Evolutionary conservation across 2,329 filamentous ascomycete genomes (phyloP), one percentile per base, ranked within the genome.

Genomic region (Ophiostoma montium): DNA sequence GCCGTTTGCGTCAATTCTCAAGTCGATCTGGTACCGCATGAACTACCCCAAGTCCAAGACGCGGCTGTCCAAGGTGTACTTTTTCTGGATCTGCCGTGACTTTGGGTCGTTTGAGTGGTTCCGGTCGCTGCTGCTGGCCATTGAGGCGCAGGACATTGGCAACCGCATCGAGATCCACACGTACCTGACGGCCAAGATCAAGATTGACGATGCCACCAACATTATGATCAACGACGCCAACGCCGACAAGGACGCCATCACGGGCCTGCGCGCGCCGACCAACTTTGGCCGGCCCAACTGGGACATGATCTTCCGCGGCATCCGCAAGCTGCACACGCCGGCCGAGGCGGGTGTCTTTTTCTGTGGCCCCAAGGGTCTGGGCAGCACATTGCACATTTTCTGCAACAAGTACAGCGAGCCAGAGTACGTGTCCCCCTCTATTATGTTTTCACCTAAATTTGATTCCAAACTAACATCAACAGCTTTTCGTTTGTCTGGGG

Each of bases 221-320:
- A 90, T 92, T 68, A 90, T 90, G 84, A 88, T 90, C 71, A 89
- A 90, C 68, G 84, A 89, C 58, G 84, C 82, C 62, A 86, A 88
- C 60, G 82, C 83, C 56, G 84, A 90, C 62, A 84, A 83, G 64
- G 85, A 92, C 63, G 80, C 85, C 58, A 89, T 92, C 62, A 92
- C 86, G 0, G 86, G 86, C 49, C 74, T 92, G 30, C 75, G 84
- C 45, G 82, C 84, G 49, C 85, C 85, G 18, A 92, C 86, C 39
- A 92, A 88, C 68, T 88, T 92, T 62, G 86, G 86, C 48, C 73
- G 85, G 21, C 86, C 86, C 15, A 90, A 92, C 67, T 92, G 86
- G 86, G 84, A 92, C 61, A 86, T 86, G 77, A 85, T 94, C 59
- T 92, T 92, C 69, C 77, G 84, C 55, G 82, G 82, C 49, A 85